Percentiles rank a stretch among this genome's conserved stretches.
Evolutionary conservation across 495 filamentous ascomycete species (phyloP).

Genomic region (Cercophora samala): DNA sequence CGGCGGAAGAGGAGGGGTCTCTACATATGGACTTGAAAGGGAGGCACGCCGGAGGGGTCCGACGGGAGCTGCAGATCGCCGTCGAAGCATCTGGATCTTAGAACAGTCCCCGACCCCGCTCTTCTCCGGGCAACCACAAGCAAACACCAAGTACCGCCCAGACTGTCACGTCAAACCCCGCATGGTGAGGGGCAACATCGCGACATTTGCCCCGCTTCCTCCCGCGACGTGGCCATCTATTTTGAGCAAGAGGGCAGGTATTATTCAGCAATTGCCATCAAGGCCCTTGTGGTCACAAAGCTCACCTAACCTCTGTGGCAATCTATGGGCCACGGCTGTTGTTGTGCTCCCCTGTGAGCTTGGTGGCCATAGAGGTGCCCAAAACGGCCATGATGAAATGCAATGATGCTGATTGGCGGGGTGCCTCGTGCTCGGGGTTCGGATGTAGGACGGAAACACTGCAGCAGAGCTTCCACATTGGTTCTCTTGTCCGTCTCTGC

Average conservation of each 20-base stretch:
- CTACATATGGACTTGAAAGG: background rate
- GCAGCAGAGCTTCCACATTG: background rate
- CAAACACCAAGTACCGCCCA: background rate
- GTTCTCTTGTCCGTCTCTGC: background rate
- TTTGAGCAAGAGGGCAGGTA: background rate
- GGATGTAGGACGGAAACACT: background rate
- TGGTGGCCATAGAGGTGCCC: background rate
- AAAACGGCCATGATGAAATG: background rate
- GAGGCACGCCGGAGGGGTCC: conserved; percentile 1
- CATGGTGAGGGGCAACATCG: conserved; percentile 3
- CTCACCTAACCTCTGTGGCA: background rate
- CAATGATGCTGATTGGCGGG: background rate
- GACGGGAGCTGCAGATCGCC: background rate
- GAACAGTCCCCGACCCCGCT: conserved; percentile 5
- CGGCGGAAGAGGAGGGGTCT: background rate
- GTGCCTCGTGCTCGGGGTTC: background rate
- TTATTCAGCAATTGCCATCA: background rate
- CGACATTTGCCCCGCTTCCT: conserved; percentile 1
- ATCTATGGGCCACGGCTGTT: background rate
- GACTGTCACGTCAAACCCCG: conserved; percentile 4
- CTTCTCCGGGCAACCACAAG: background rate
- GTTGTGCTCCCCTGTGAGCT: background rate
- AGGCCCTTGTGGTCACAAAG: no score
- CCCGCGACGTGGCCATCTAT: background rate
- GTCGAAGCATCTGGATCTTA: background rate